Conservation (phyloP, 768 basidiomycete species). For the Tremella mesenterica region DNA sequence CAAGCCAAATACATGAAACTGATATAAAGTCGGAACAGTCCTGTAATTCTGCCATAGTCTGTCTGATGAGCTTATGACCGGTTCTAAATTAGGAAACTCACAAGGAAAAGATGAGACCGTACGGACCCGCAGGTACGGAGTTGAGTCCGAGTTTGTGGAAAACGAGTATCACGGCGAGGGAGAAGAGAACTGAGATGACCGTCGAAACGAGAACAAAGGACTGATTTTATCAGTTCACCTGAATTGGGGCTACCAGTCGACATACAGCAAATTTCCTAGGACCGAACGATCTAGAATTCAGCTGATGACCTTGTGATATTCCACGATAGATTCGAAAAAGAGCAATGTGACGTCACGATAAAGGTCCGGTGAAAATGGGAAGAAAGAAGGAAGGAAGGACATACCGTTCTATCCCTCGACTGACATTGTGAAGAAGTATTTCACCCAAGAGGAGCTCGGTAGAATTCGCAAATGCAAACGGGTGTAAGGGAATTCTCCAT, state of each 20-base stretch:
- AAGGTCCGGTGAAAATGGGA: too few species aligned
- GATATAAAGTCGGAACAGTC: constrained; percentile 67
- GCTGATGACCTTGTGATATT: not conserved
- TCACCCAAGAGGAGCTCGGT: constrained; percentile 73
- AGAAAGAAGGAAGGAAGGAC: constrained; percentile 1
- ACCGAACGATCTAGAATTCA: constrained; percentile 56
- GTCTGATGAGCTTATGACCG: constrained; percentile 18
- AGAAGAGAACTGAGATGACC: constrained; percentile 58
- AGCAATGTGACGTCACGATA: too few species aligned
- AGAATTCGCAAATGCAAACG: constrained; percentile 70
- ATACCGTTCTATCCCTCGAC: constrained; percentile 62
- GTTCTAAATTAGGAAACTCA: constrained; percentile 16
- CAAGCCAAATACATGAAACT: constrained; percentile 65
- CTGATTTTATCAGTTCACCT: constrained; percentile 45
- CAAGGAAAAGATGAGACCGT: constrained; percentile 58
- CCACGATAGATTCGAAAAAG: too few species aligned
- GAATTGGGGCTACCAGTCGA: not conserved
- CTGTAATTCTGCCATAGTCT: constrained; percentile 74
- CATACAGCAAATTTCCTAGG: constrained; percentile 74
- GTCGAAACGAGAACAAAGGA: constrained; percentile 67
- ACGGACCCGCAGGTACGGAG: constrained; percentile 64
- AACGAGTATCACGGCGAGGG: constrained; percentile 59
- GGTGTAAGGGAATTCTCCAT: constrained; percentile 70
- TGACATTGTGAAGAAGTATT: constrained; percentile 62
- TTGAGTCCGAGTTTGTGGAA: constrained; percentile 64